Conservation (phyloP, 192 early-diverging fungal genomes). For the Pecoramyces ruminantium region DNA sequence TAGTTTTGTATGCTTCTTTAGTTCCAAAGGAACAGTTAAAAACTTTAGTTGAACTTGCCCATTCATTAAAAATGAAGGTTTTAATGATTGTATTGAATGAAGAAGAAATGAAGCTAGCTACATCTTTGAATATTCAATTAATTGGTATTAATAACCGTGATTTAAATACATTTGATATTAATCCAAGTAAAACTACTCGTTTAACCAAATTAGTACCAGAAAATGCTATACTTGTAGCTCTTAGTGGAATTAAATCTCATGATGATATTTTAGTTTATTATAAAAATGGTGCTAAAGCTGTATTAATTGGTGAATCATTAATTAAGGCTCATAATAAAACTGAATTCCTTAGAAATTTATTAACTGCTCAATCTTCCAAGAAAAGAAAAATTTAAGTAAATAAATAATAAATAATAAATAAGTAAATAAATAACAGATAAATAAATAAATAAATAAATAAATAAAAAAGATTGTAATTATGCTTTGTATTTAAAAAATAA, state of each 20-base stretch:
- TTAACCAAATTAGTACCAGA: slow-evolving; percentile 65
- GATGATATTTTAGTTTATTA: slow-evolving; percentile 69
- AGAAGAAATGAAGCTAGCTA: slow-evolving; percentile 75
- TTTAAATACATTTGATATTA: slow-evolving; percentile 87
- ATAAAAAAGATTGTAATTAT: no score
- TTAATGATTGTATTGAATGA: slow-evolving; percentile 88
- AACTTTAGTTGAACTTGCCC: slow-evolving; percentile 54
- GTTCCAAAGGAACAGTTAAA: slow-evolving; percentile 42
- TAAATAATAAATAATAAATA: no score
- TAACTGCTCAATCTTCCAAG: slow-evolving; percentile 7
- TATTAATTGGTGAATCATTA: slow-evolving; percentile 88
- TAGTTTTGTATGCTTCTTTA: slow-evolving; percentile 91
- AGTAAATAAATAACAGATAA: no score
- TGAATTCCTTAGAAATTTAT: slow-evolving; percentile 54
- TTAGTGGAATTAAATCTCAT: slow-evolving; percentile 76
- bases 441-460: no score
- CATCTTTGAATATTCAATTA: slow-evolving; percentile 60
- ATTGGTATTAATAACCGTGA: slow-evolving; percentile 98
- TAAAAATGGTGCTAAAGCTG: slow-evolving; percentile 54
- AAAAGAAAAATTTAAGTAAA: neutral
- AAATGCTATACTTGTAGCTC: slow-evolving; percentile 55
- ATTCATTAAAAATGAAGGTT: slow-evolving; percentile 81
- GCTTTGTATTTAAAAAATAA: no score
- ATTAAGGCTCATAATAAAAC: slow-evolving; percentile 67
- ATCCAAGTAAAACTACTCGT: slow-evolving; percentile 63